Evolutionary conservation across 108 stramenopile genomes (phyloP), one percentile per base, ranked within the genome.

Genomic region (Skeletonema costatum): DNA sequence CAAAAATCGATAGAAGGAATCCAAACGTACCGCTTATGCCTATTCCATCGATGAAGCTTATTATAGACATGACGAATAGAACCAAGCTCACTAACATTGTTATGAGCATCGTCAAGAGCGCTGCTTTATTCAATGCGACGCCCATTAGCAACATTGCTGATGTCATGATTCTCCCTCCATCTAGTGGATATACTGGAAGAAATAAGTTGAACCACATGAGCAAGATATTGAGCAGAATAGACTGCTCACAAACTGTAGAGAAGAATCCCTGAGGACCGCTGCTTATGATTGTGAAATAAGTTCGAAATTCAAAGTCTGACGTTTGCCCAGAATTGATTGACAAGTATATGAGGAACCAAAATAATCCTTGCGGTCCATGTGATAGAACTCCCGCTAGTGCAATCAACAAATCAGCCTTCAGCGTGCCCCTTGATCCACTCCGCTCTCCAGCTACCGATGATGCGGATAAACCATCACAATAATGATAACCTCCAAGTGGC

Each of bases 151-250:
- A 31, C 32, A 72, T 64, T 72, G 42, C 16, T 13, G 71, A 42
- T 32, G 71, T 46, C 64, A 72, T 72, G 5, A 64, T 44, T 65
- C 71, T 72, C 32, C 35, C 64, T 31, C 71, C 71, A 46, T 72
- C 71, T 7, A 72, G 35, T 6, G 71, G 71, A 72, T 72, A 72
- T 14, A 65, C 16, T 32, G 71, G 71, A 64, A 72, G 21, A 31
- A 72, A 66, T 29, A 72, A 21, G 16, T 72, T 72, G 32, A 72
- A 66, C 63, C 71, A 64, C 64, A 72, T 29, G 32, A 72, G 38
- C 5, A 72, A 66, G 30, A 72, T 66, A 30, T 72, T 72, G 31
- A 72, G 64, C 16, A 64, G 42, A 17, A 50, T 38, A 0, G 71
- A 66, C 29, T 66, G 71, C 32, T 64, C 64, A 48, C 64, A 72